Base-by-base conservation (phyloP, 192 early-diverging fungal genomes). In the Umbelopsis isabellina region DNA sequence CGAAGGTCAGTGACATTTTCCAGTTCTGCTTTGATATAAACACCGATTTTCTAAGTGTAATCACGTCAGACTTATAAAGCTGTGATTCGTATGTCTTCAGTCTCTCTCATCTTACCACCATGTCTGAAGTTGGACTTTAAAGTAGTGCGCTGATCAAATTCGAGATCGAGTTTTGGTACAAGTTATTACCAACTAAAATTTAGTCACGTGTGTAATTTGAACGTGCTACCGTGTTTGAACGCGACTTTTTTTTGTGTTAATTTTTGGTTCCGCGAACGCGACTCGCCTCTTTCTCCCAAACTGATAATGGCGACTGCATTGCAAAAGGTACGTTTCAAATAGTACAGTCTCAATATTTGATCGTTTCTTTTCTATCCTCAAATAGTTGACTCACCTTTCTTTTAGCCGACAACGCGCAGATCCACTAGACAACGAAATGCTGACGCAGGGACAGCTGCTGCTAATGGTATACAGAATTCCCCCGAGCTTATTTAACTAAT, bases 11-110 rank as follows among this genome's bases (percentile, higher is more conserved):
- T 93, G 7, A 95, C 86, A 73, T 94, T 94, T 58, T 87, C 85
- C 25, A 97, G 87, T 67, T 92, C 91, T 18, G 93, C 93, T 68
- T 91, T 92, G 61, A 92, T 72, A 68, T 86, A 82, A 46, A 92
- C 84, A 18, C 81, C 86, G 27, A 91, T 47, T 67, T 84, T 78
- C 78, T 79, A 16, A 12, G 27, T 6, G 27, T 3, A 0, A 1
- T 8, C 30, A 4, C 5, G 37, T 41, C 6, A 9, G 7, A 9
- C 5, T 41, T 6, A n/a, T 9, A 23, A 23, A 22, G n/a, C 3
- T 52, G 51, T 12, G 51, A 22, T 25, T 22, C 3, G 11, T 12
- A 8, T 12, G 7, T 22, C 21, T 7, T 25, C 21, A 52, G 22
- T 5, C 21, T 23, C 22, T 4, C 5, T 13, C 11, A 11, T 22